Base-by-base conservation (phyloP, 306 rosid species). In the Cucumis cinereus region DNA sequence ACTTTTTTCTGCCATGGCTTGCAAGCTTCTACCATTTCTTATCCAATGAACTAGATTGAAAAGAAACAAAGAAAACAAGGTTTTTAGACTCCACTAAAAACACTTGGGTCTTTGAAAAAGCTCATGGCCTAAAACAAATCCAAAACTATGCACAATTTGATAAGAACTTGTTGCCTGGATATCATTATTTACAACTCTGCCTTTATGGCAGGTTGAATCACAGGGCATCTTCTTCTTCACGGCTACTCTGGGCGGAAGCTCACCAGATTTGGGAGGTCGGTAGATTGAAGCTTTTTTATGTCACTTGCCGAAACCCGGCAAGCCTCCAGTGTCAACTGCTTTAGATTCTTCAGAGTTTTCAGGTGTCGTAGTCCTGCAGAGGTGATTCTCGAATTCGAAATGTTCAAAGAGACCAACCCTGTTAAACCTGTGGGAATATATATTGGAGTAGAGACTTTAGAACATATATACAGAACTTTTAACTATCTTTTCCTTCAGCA, bases 181-280 rank as follows among this genome's bases (percentile, higher is more conserved):
- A 23, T 68, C 53, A 55, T 66, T 74, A 62, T 68, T 70, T 78
- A 81, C 75, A 80, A 47, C 62, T 55, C 77, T 74, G 77, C 36
- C 50, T 28, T 49, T n/a, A 36, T 74, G 77, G 67, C 67, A 74
- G 63, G 53, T 22, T 54, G 28, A 7, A 76, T 47, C 72, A 62
- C 69, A 45, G 57, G 59, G 0, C 55, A 45, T 75, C 53, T 78
- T 59, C 66, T 17, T 63, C 71, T 70, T 59, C 69, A 36, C 6
- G 38, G 56, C 83, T 90, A 90, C 84, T 88, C 96, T 0, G 98
- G 97, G 28, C 97, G 89, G 87, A 90, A 91, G 89, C 89, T 94
- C 40, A 90, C 90, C 80, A 94, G 85, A 78, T 94, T 84, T 1
- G 92, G 97, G 68, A 94, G 96, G 86, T 91, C 78, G 15, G 68